Percentiles rank a stretch among this genome's conserved stretches.
These are phyloP conservation scores for Dipodascopsis tothii DNA, from an alignment of 805 yeast species.

Conservation along the genomic window DNA sequence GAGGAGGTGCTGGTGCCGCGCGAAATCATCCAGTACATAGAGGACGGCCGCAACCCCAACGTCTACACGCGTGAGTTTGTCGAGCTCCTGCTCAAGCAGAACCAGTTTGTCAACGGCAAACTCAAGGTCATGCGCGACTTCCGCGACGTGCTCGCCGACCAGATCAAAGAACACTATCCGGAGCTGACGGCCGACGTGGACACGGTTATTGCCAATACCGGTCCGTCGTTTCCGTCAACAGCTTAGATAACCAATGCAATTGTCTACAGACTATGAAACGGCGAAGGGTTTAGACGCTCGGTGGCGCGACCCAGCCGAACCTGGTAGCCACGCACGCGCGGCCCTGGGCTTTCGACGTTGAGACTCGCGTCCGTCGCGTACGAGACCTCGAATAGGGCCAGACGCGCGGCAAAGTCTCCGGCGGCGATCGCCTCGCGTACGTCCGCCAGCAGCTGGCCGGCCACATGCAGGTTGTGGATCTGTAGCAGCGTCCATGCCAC, in stretches of 20 bases:
- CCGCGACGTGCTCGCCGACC: conserved; percentile 57
- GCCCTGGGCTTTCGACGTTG: conserved; percentile 5
- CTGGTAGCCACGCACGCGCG: conserved; percentile 24
- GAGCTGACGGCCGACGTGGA: conserved; percentile 51
- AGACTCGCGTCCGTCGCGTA: conserved; percentile 8
- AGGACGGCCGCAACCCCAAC: conserved; percentile 95
- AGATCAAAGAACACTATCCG: conserved; percentile 72
- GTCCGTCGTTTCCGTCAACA: conserved; percentile 1
- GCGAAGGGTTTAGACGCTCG: not conserved
- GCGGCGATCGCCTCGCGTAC: conserved; percentile 28
- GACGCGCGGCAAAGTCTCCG: conserved; percentile 29
- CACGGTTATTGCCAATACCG: conserved; percentile 12
- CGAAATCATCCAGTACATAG: conserved; percentile 85
- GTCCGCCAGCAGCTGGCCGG: conserved; percentile 29
- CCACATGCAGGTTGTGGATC: conserved; percentile 33
- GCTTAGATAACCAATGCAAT: not conserved
- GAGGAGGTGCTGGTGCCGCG: conserved; percentile 42
- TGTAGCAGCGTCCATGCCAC: conserved; percentile 38
- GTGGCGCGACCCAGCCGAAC: conserved; percentile 14
- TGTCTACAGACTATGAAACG: not conserved
- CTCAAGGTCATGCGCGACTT: conserved; percentile 53
- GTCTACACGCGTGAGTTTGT: conserved; percentile 94
- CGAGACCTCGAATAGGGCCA: conserved; percentile 6
- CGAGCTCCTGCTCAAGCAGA: conserved; percentile 83
- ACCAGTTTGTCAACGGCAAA: conserved; percentile 81